These are phyloP conservation scores for Colletotrichum salicis DNA, from an alignment of 2,329 filamentous ascomycete genomes.

Conservation along the genomic window DNA sequence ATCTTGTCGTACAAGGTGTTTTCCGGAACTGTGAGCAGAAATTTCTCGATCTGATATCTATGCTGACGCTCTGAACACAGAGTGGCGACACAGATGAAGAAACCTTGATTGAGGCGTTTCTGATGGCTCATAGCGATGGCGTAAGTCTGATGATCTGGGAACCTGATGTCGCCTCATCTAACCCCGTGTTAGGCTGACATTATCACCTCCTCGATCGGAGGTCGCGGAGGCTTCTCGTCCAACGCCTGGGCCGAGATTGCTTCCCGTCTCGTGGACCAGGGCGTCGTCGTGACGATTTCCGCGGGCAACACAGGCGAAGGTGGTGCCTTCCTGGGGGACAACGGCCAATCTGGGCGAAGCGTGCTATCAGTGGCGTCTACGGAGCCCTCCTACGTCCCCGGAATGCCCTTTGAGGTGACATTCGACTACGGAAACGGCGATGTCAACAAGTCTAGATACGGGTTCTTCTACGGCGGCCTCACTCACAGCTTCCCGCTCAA, in stretches of 20 bases:
- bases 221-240: slow-evolving; percentile 41
- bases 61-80: not conserved
- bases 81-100: slow-evolving; percentile 40
- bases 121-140: slow-evolving; percentile 43
- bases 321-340: slow-evolving; percentile 53
- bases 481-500: slow-evolving; percentile 18
- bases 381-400: slow-evolving; percentile 37
- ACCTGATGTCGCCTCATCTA: not conserved
- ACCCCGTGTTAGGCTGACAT: slow-evolving; percentile 40
- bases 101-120: slow-evolving; percentile 44
- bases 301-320: slow-evolving; percentile 54
- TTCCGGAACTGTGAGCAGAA: slow-evolving; percentile 20
- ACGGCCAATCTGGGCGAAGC: slow-evolving; percentile 51
- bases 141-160: slow-evolving; percentile 1
- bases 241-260: slow-evolving; percentile 47
- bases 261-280: slow-evolving; percentile 52
- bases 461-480: slow-evolving; percentile 20
- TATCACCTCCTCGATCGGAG: slow-evolving; percentile 47
- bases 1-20: slow-evolving; percentile 46
- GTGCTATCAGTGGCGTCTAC: slow-evolving; percentile 56
- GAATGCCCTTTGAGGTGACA: slow-evolving; percentile 28
- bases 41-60: no score
- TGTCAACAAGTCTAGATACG: slow-evolving; percentile 14
- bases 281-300: slow-evolving; percentile 52
- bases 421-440: slow-evolving; percentile 1